A percentile compares a stretch with the other conserved stretches of the same genome.
phyloP scores from a whole-genome alignment of 1,284 basidiomycete genomes.

The Cutaneotrichosporon sp. region DNA sequence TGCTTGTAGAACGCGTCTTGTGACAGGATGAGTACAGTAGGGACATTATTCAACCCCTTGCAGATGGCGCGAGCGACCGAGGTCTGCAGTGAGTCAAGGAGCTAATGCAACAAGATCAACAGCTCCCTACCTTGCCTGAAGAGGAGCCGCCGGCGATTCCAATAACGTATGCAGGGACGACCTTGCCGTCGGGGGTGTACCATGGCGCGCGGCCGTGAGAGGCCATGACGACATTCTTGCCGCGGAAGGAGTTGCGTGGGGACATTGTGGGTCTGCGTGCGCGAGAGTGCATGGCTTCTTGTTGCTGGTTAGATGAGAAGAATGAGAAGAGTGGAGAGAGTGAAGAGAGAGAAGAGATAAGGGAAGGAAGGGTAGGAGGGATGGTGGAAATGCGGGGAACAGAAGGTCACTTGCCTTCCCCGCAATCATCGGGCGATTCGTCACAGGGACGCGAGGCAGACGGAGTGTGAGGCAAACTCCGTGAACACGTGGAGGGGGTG shows the following conservation, averaged over 20 bases:
- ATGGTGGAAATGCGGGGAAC: no score
- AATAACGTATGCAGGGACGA: conserved; percentile 71
- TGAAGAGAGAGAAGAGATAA: no score
- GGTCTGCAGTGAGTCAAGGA: conserved; percentile 56
- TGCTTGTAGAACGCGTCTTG: conserved; percentile 92
- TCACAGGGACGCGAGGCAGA: no score
- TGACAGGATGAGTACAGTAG: conserved; percentile 74
- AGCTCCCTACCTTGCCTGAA: conserved; percentile 87
- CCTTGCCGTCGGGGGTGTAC: conserved; percentile 68
- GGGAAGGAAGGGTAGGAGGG: no score
- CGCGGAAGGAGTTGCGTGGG: neutral
- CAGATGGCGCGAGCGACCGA: conserved; percentile 87
- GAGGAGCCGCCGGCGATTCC: conserved; percentile 91
- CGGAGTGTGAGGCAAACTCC: no score
- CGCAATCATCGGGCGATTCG: no score
- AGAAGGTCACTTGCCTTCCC: no score
- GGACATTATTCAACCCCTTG: conserved; percentile 71
- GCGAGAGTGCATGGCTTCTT: no score
- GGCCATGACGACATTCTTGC: conserved; percentile 74
- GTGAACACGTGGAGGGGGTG: no score
- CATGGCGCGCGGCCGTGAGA: conserved; percentile 62
- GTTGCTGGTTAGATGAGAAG: no score
- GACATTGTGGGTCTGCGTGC: neutral
- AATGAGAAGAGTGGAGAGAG: no score
- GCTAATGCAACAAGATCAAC: conserved; percentile 12